Conservation (phyloP, 1,139 yeast genomes). For the Geotrichum phurueaensis region DNA sequence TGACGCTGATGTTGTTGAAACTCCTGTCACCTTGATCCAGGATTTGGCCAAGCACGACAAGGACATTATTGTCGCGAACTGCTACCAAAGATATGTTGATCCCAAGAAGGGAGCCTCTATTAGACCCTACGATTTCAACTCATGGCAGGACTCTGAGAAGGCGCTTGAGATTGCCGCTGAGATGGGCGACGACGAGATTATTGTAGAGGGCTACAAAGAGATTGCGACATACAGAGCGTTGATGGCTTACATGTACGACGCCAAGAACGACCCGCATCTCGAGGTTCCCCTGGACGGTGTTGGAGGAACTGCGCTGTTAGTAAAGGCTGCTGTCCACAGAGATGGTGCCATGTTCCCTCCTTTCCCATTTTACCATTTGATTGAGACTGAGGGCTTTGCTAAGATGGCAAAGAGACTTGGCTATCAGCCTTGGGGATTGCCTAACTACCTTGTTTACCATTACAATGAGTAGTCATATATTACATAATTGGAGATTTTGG, state of each 20-base stretch:
- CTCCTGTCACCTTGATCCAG: constrained; percentile 75
- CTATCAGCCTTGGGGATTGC: constrained; percentile 84
- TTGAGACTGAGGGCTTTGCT: constrained; percentile 97
- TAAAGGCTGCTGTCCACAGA: constrained; percentile 94
- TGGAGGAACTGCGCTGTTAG: constrained; percentile 91
- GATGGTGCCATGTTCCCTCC: constrained; percentile 99
- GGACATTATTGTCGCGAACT: constrained; percentile 85
- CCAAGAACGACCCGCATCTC: constrained; percentile 57
- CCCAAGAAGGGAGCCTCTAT: constrained; percentile 50
- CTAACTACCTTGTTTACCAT: constrained; percentile 89
- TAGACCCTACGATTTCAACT: constrained; percentile 90
- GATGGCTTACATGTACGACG: constrained; percentile 82
- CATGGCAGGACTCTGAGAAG: constrained; percentile 91
- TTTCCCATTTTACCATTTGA: constrained; percentile 92
- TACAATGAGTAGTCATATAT: constrained; percentile 5
- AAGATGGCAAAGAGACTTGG: constrained; percentile 95
- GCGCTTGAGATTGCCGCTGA: constrained; percentile 68
- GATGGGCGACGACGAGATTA: constrained; percentile 80
- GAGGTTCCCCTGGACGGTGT: constrained; percentile 86
- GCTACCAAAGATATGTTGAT: constrained; percentile 73
- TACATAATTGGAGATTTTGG: neutral
- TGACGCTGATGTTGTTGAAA: constrained; percentile 88
- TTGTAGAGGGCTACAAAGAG: constrained; percentile 85
- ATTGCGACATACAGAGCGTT: constrained; percentile 92
- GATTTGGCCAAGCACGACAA: constrained; percentile 83